Evolutionary conservation across 768 basidiomycete genomes (phyloP), one percentile per base, ranked within the genome.

Genomic region (Tephrocybe sp.): DNA sequence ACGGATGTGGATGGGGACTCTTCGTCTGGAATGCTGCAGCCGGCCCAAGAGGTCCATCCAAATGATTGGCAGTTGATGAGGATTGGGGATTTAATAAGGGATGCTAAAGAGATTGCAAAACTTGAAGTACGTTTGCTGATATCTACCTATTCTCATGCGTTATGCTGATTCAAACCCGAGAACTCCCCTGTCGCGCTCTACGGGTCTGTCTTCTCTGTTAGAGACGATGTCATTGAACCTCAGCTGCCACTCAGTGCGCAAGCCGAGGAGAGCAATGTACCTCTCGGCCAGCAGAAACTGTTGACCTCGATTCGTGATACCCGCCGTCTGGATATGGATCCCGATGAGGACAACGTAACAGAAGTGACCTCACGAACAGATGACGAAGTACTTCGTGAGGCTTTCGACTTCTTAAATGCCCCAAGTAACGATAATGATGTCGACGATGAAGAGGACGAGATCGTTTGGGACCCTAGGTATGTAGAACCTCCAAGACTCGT

Each of bases 31-130:
- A 61, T 46, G 3, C 54, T 48, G 14, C 44, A 48, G 23, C 58
- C 70, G 52, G 60, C 70, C 14, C 53, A 60, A 30, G 61, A 78
- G 54, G 76, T 74, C 32, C 80, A 98, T 70, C 97, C 97, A 7
- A 98, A 99, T 59, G 94, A 90, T 52, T 93, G 96, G 72, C 90
- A 95, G 59, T 70, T 99, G 38, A 95, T 98, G 92, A 78, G 97
- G 57, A 89, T 99, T 51, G 77, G 82, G 40, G 96, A 97, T 68
- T 71, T 97, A 36, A 72, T 94, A 41, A 69, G 76, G 12, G 92
- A 97, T 61, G 87, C 86, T 1, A 75, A 70, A 55, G 65, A 71
- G 5, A 64, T 96, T 19, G 77, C 78, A 20, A 73, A 76, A 49
- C 68, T 78, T 49, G 77, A 84, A 73, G 89, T 89, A 54, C 51